phyloP scores from a whole-genome alignment of 768 basidiomycete genomes.

The Hericium alpestre region DNA sequence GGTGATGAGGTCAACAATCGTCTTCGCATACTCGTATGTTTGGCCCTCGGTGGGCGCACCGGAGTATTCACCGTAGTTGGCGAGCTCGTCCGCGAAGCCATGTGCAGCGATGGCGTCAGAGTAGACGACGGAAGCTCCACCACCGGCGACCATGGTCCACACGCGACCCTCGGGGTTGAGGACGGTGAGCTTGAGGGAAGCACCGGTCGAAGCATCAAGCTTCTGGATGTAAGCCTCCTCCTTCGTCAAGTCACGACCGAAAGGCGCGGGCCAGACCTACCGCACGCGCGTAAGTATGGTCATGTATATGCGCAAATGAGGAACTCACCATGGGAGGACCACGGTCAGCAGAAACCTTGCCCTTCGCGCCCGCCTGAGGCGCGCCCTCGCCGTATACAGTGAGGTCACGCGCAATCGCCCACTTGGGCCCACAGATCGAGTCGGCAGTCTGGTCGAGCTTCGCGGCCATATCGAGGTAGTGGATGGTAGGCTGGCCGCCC shows the following conservation, averaged over 20 bases:
- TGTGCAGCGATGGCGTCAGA: constrained; percentile 79
- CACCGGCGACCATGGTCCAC: constrained; percentile 99
- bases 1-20: constrained; percentile 93
- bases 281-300: background rate
- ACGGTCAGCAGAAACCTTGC: constrained; percentile 70
- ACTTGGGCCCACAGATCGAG: constrained; percentile 95
- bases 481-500: constrained; percentile 65
- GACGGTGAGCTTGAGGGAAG: constrained; percentile 95
- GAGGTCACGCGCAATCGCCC: constrained; percentile 93
- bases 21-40: constrained; percentile 99
- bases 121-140: constrained; percentile 68
- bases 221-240: constrained; percentile 99
- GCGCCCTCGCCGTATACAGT: constrained; percentile 54
- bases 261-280: constrained; percentile 81
- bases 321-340: constrained; percentile 83
- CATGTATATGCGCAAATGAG: too few species aligned
- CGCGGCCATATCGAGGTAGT: constrained; percentile 99
- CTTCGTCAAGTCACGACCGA: constrained; percentile 95
- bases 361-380: constrained; percentile 30
- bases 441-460: constrained; percentile 99
- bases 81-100: constrained; percentile 93
- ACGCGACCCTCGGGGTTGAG: constrained; percentile 90
- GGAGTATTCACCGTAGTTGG: constrained; percentile 99
- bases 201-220: constrained; percentile 92
- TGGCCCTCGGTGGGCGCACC: constrained; percentile 97